Conservation (phyloP, 2,329 filamentous ascomycete species). For the Cytospora paraplurivora region DNA sequence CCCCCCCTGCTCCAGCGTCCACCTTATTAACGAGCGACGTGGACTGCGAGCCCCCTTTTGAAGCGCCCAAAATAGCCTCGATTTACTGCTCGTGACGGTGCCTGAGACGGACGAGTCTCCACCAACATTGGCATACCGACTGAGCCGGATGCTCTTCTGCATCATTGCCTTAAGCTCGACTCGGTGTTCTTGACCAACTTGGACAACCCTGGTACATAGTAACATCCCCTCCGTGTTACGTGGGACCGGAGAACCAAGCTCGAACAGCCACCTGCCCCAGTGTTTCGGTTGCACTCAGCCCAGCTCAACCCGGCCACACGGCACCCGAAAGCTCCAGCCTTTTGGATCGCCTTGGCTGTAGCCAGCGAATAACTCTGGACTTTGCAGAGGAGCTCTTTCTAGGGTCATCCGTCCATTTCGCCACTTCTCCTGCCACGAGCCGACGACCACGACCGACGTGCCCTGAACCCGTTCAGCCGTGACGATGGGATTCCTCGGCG, state of each 20-base stretch:
- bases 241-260: conserved; percentile 18
- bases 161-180: conserved; percentile 9
- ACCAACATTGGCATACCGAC: conserved; percentile 4
- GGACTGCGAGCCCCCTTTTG: conserved; percentile 20
- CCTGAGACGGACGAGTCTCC: conserved; percentile 21
- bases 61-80: conserved; percentile 13
- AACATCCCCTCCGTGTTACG: conserved; percentile 10
- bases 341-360: conserved; percentile 23
- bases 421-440: conserved; percentile 11
- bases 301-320: conserved; percentile 9
- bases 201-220: neutral
- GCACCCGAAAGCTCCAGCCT: conserved; percentile 16
- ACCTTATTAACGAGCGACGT: conserved; percentile 24
- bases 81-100: conserved; percentile 26
- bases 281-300: conserved; percentile 14
- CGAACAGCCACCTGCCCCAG: conserved; percentile 13
- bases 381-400: conserved; percentile 9
- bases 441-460: conserved; percentile 5
- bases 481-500: conserved; percentile 85
- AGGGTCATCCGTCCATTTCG: neutral
- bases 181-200: neutral
- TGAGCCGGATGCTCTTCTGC: conserved; percentile 13
- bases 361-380: conserved; percentile 17
- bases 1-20: conserved; percentile 12
- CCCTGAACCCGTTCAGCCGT: conserved; percentile 9